Base-by-base conservation (phyloP, 202 grass and related monocot species). In the Zizania palustris region DNA sequence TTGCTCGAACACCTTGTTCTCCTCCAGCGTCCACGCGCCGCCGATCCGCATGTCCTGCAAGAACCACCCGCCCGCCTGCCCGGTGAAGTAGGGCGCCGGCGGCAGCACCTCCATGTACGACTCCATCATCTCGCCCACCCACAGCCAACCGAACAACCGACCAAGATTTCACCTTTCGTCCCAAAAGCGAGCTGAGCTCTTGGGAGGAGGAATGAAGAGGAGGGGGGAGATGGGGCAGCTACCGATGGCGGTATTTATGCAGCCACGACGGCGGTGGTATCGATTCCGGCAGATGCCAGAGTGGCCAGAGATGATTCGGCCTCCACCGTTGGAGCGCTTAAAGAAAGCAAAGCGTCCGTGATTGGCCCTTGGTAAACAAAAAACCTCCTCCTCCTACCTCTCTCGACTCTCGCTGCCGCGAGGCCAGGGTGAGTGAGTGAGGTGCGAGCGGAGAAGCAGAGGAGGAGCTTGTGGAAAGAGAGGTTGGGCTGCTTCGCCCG, bases 1-100 rank as follows among this genome's bases (percentile, higher is more conserved):
- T 18, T 86, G 68, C 81, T 98, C 96, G 69, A 98, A 98, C 7
- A 59, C 22, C 77, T 98, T 98, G 87, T 94, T 94, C 91, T 98
- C 91, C 57, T 85, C 63, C n/a, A 21, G 69, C 39, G 91, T 90
- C 96, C 96, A 98, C 16, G 57, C 78, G 16, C 71, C 77, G 19
- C 54, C 51, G 21, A 28, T 54, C 20, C 57, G 59, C 65, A 21
- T 48, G 45, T 75, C 84, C 84, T 70, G 86, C 67, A 46, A 2
- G 79, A 90, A 80, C 78, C 90, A 68, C 8, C 81, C 63, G 67
- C 70, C 75, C 0, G 74, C 89, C 69, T 89, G 90, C 60, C 45
- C 86, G 5, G 79, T 15, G 65, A 90, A 84, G 82, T 85, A 83
- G 9, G 84, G 80, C 65, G 80, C 65, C 14, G 53, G 75, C 48